Percentiles rank a stretch among this genome's conserved stretches.
phyloP scores from a whole-genome alignment of 2,329 filamentous ascomycete genomes.

The Pseudocercospora vitis region DNA sequence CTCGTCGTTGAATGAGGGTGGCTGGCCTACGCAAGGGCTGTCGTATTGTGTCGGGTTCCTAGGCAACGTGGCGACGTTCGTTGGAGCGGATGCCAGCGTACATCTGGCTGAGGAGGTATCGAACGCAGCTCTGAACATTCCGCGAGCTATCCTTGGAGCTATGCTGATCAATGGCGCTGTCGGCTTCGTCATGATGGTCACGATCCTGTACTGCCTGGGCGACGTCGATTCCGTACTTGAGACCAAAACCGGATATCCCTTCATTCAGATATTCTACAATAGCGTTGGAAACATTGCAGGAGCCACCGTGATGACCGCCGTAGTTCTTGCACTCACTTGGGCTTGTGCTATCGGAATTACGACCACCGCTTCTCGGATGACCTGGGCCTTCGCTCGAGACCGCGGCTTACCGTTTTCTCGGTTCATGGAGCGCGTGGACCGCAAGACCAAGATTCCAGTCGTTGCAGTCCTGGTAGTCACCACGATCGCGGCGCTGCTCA shows the following conservation, averaged over 20 bases:
- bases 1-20: constrained; percentile 35
- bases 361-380: constrained; percentile 45
- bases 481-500: constrained; percentile 51
- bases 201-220: constrained; percentile 47
- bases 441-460: constrained; percentile 34
- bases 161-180: constrained; percentile 50
- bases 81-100: constrained; percentile 46
- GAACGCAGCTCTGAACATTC: constrained; percentile 50
- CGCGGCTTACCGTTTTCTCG: constrained; percentile 42
- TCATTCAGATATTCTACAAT: constrained; percentile 53
- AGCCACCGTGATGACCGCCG: constrained; percentile 50
- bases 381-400: constrained; percentile 46
- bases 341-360: constrained; percentile 39
- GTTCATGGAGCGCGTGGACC: constrained; percentile 39
- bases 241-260: constrained; percentile 50
- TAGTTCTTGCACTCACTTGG: constrained; percentile 42
- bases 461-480: constrained; percentile 48
- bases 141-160: constrained; percentile 50
- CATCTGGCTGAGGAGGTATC: constrained; percentile 55
- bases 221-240: constrained; percentile 44
- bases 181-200: constrained; percentile 48
- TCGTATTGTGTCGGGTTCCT: constrained; percentile 40
- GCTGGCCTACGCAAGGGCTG: constrained; percentile 38
- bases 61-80: constrained; percentile 39
- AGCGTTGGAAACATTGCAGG: constrained; percentile 46